These are phyloP conservation scores for Cercospora sesami DNA, from an alignment of 2,329 filamentous ascomycete genomes.

Conservation along the genomic window DNA sequence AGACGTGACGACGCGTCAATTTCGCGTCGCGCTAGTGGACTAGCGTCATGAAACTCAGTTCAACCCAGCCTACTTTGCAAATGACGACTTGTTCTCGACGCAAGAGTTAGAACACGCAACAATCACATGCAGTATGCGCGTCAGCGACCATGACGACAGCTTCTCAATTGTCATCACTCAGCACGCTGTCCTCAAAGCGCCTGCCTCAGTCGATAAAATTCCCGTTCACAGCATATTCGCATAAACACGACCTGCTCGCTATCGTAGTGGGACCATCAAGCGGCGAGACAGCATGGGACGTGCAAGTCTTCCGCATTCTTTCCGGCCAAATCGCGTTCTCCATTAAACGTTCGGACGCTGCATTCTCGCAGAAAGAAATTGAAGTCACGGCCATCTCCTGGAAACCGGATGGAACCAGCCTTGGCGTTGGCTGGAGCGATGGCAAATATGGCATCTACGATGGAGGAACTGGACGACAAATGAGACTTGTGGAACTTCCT, in stretches of 20 bases:
- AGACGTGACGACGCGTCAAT: conserved; percentile 3
- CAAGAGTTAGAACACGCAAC: neutral
- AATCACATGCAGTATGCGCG: neutral
- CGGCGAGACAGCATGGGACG: conserved; percentile 55
- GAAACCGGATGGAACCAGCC: conserved; percentile 50
- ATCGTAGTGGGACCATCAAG: conserved; percentile 51
- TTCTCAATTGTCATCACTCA: neutral
- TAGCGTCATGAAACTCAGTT: neutral
- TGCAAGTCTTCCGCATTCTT: conserved; percentile 77
- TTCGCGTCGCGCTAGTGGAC: conserved; percentile 11
- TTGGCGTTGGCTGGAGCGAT: conserved; percentile 83
- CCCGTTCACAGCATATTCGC: conserved; percentile 70
- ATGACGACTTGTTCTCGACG: neutral
- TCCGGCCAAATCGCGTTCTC: conserved; percentile 71
- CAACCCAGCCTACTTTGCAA: neutral
- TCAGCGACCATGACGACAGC: neutral
- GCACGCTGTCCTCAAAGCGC: conserved; percentile 54
- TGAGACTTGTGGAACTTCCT: conserved; percentile 17
- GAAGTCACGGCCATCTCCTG: conserved; percentile 45
- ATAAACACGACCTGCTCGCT: conserved; percentile 79
- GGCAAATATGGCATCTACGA: conserved; percentile 54
- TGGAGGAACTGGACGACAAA: conserved; percentile 37
- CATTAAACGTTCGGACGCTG: conserved; percentile 42
- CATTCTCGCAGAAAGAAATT: conserved; percentile 13
- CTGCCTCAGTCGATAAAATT: conserved; percentile 58